phyloP scores from a whole-genome alignment of 495 filamentous ascomycete species.

The Sordaria brevicollis region DNA sequence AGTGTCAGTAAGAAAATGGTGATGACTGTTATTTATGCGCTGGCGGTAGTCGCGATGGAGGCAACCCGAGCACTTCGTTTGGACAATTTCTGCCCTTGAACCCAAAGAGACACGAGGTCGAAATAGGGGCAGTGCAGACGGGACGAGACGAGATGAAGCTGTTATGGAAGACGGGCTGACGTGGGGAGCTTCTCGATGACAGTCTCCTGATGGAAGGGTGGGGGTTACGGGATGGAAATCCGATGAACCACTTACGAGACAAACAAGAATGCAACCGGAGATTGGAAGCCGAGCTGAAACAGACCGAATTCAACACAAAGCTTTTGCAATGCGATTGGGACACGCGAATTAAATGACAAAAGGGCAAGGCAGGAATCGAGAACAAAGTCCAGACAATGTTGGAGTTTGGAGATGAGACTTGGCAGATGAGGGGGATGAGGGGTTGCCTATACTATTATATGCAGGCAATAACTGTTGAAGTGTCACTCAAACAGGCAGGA shows the following conservation, averaged over 20 bases:
- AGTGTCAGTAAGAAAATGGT: neutral
- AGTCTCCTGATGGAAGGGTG: constrained; percentile 8
- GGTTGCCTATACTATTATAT: neutral
- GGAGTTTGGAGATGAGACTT: neutral
- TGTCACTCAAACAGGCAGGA: neutral
- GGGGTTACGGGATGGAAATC: constrained; percentile 1
- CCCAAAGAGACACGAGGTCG: neutral
- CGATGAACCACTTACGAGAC: neutral
- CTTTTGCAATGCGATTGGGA: neutral
- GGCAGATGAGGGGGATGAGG: neutral
- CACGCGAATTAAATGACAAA: neutral
- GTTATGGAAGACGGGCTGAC: neutral
- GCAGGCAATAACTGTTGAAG: neutral
- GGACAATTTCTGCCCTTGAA: neutral
- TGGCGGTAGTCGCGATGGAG: neutral
- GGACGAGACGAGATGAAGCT: neutral
- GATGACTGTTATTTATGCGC: neutral
- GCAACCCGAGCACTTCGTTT: neutral
- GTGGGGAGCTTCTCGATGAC: constrained; percentile 5
- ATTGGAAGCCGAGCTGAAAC: neutral
- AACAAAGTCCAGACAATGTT: neutral
- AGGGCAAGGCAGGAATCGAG: neutral
- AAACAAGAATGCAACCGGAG: neutral
- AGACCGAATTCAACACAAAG: neutral
- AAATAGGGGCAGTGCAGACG: neutral